These are phyloP conservation scores for Arachis hypogaea DNA, from an alignment of 306 rosid genomes.

Conservation along the genomic window DNA sequence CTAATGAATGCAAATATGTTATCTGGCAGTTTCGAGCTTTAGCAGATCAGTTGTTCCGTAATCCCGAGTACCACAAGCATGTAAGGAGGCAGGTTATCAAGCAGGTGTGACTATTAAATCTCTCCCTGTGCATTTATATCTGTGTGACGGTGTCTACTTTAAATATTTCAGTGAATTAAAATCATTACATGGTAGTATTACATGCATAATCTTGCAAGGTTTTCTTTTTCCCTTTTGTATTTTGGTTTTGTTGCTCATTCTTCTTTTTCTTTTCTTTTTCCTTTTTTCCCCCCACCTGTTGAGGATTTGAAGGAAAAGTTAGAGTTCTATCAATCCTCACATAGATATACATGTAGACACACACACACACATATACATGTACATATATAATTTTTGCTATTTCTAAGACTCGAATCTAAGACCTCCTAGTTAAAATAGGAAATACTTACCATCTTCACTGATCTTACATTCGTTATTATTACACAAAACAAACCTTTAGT, in stretches of 20 bases:
- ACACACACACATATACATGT: too few species aligned
- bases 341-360: too few species aligned
- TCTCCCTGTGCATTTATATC: conserved; percentile 32
- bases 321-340: not conserved
- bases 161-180: not conserved
- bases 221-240: not conserved
- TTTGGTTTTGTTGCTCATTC: not conserved
- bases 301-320: not conserved
- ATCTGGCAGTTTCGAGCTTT: conserved; percentile 89
- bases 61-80: conserved; percentile 89
- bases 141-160: conserved; percentile 28
- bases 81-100: conserved; percentile 87
- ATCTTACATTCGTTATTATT: too few species aligned
- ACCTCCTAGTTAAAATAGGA: too few species aligned
- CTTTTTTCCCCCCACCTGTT: not conserved
- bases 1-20: conserved; percentile 34
- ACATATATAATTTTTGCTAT: too few species aligned
- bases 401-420: too few species aligned
- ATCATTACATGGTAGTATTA: not conserved
- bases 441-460: too few species aligned
- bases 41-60: conserved; percentile 91
- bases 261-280: not conserved
- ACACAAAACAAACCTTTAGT: too few species aligned
- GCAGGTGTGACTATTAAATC: conserved; percentile 63
- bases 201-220: not conserved